Conservation (phyloP, 805 yeast species). For the Candida vartiovaarae region DNA sequence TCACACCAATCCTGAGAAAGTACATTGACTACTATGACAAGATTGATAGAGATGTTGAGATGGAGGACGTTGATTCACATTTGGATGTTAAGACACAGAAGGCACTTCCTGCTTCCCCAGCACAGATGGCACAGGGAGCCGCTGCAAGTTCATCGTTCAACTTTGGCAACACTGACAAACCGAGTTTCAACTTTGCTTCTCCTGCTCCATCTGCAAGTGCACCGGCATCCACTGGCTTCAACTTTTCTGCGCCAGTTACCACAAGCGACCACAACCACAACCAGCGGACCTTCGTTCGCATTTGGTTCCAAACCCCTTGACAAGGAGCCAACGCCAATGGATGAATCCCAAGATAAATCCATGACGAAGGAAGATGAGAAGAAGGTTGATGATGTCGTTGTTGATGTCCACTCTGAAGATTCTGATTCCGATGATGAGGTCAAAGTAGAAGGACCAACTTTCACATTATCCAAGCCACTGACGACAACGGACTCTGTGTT, state of each 20-base stretch:
- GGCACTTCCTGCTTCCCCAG: constrained; percentile 13
- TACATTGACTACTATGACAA: constrained; percentile 47
- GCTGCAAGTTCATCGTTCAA: constrained; percentile 9
- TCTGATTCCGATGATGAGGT: constrained; percentile 53
- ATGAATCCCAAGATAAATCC: constrained; percentile 2
- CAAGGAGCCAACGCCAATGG: constrained; percentile 9
- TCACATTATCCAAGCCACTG: constrained; percentile 41
- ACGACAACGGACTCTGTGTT: constrained; percentile 45
- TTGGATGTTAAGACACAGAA: constrained; percentile 9
- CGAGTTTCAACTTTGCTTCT: constrained; percentile 12
- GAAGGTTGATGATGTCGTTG: constrained; percentile 1
- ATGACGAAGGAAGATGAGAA: background rate
- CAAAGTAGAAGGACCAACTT: constrained; percentile 69
- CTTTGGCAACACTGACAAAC: constrained; percentile 4
- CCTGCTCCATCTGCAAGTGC: background rate
- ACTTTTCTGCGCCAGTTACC: no score
- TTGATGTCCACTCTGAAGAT: constrained; percentile 12
- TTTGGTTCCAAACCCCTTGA: constrained; percentile 20
- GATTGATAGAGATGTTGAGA: constrained; percentile 25
- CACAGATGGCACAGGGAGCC: background rate
- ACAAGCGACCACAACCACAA: no score
- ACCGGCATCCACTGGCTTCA: no score
- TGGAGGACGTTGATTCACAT: constrained; percentile 14
- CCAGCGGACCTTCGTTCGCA: background rate
- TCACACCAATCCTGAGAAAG: constrained; percentile 48